Base-by-base conservation (phyloP, 495 filamentous ascomycete species). In the Podospora sp. region DNA sequence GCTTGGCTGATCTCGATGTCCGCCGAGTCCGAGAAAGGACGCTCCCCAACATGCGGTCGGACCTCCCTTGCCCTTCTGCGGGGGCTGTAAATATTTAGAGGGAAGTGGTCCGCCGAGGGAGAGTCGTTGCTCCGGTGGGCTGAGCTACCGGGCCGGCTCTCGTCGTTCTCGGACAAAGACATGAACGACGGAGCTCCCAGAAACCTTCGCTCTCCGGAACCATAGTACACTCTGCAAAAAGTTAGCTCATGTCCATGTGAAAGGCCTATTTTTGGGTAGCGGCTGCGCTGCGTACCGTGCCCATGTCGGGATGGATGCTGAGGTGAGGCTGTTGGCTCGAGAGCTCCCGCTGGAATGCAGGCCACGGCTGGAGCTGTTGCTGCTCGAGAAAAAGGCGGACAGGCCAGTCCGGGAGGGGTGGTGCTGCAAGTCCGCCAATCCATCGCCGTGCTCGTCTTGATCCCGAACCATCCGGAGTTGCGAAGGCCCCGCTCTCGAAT, bases 291-390 rank as follows among this genome's bases (percentile, higher is more conserved):
- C 75, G 62, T 78, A 84, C 80, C 79, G 82, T 62, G 88, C 88
- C 88, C 88, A 91, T 40, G 83, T 77, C n/a, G 88, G 88, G 58
- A 92, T 85, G 29, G 40, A 46, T 46, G 85, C 80, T 63, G 77
- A 79, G 0, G 86, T 82, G 40, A 90, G 81, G 61, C 85, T 89
- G 68, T 83, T 82, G 46, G 77, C 67, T 33, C 84, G 78, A 22
- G 84, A 81, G 77, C 82, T 82, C 22, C 71, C 57, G 57, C 76
- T 75, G 18, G 85, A 84, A 62, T 83, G 79, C 63, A 85, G 77
- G 70, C 81, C 81, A 35, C 81, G 76, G 59, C 81, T 81, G 11
- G 80, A 79, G 20, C 78, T 71, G 59, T 73, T 76, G 67, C 76
- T 73, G 62, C 78, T 77, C n/a, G 77, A 77, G 52, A 80, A 78